phyloP scores from a whole-genome alignment of 148 eudicot species.

The Vaccinium vitisidaea region DNA sequence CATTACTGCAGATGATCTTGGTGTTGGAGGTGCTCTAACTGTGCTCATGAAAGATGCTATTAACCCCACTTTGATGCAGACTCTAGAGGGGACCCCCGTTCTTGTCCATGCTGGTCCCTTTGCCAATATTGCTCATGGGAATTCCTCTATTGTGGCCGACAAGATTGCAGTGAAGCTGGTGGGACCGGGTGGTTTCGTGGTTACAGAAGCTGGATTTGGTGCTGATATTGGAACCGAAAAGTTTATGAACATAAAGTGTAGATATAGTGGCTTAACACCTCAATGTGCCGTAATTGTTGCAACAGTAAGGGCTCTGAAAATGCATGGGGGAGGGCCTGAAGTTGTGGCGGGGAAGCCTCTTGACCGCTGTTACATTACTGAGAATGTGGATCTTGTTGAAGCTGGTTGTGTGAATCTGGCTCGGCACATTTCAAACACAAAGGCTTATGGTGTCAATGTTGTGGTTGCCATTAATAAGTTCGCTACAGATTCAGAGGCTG shows the following conservation, averaged over 20 bases:
- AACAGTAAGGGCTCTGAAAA: conserved; percentile 91
- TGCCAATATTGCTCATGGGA: conserved; percentile 98
- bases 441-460: conserved; percentile 91
- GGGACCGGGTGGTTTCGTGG: conserved; percentile 95
- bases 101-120: conserved; percentile 99
- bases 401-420: conserved; percentile 94
- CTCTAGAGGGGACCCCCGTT: conserved; percentile 95
- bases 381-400: conserved; percentile 89
- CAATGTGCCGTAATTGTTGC: conserved; percentile 94
- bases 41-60: conserved; percentile 98
- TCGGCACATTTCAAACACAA: conserved; percentile 80
- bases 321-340: conserved; percentile 99
- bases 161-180: conserved; percentile 92
- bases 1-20: conserved; percentile 94
- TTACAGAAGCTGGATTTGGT: conserved; percentile 98
- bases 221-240: conserved; percentile 98
- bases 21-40: conserved; percentile 92
- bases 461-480: conserved; percentile 96
- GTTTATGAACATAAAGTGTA: conserved; percentile 98
- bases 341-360: conserved; percentile 95
- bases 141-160: conserved; percentile 94
- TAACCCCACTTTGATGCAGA: conserved; percentile 97
- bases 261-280: conserved; percentile 91
- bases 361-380: conserved; percentile 79
- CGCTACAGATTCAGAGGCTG: conserved; percentile 83